Percentiles rank a stretch among this genome's conserved stretches.
These are phyloP conservation scores for Eucalyptus guilfoylei DNA, from an alignment of 345 rosid species.

Conservation along the genomic window DNA sequence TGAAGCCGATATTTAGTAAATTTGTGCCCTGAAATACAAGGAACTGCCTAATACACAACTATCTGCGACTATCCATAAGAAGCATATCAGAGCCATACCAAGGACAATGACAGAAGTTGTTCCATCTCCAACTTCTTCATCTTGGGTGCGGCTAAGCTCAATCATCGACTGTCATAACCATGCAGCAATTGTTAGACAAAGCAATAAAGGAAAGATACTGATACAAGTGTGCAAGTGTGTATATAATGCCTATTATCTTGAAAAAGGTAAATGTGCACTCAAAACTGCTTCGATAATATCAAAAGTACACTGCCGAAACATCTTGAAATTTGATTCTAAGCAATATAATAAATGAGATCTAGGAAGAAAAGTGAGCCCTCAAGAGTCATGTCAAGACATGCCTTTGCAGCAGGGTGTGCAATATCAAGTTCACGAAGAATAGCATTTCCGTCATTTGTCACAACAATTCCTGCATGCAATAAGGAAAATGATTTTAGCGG, in stretches of 20 bases:
- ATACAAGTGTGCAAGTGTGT: background rate
- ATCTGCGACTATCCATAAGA: background rate
- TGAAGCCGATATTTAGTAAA: background rate
- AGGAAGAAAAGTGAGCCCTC: background rate
- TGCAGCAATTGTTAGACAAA: background rate
- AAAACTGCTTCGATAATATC: background rate
- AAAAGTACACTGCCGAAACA: background rate
- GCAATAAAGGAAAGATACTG: background rate
- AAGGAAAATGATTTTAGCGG: background rate
- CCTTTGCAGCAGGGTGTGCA: constrained; percentile 99
- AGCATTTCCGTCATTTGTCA: constrained; percentile 95
- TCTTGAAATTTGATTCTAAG: background rate
- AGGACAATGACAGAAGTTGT: constrained; percentile 95
- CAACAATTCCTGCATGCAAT: constrained; percentile 57
- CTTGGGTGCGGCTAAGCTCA: constrained; percentile 91
- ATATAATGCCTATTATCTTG: background rate
- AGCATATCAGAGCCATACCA: constrained; percentile 27
- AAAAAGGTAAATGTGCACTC: background rate
- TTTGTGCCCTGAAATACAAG: background rate
- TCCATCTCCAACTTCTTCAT: constrained; percentile 99
- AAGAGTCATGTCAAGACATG: background rate
- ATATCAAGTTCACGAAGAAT: constrained; percentile 84
- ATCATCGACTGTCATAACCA: constrained; percentile 69
- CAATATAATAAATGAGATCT: background rate
- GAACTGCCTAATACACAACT: background rate